Percentiles rank a stretch among this genome's conserved stretches.
These are phyloP conservation scores for Aspergillus sp. DNA, from an alignment of 2,329 filamentous ascomycete genomes.

Conservation along the genomic window DNA sequence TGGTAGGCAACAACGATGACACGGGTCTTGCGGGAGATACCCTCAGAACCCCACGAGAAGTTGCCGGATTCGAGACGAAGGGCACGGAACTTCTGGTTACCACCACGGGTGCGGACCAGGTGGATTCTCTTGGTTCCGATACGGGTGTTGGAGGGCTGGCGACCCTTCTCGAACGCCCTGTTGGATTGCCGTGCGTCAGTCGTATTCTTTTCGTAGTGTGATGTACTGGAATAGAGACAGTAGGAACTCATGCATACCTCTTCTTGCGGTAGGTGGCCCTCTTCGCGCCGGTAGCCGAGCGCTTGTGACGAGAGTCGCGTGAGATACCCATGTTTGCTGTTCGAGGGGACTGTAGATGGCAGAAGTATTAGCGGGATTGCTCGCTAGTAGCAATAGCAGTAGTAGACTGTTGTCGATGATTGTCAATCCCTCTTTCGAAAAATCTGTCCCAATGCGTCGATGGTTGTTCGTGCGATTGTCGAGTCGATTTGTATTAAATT, in stretches of 20 bases:
- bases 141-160: slow-evolving; percentile 99
- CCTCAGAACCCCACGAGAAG: slow-evolving; percentile 99
- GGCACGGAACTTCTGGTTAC: slow-evolving; percentile 99
- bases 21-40: slow-evolving; percentile 97
- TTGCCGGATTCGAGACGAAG: slow-evolving; percentile 98
- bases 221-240: neutral
- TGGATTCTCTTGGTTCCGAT: slow-evolving; percentile 97
- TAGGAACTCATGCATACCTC: slow-evolving; percentile 57
- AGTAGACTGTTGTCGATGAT: slow-evolving; percentile 2
- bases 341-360: slow-evolving; percentile 49
- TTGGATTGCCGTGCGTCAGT: slow-evolving; percentile 62
- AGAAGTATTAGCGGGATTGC: slow-evolving; percentile 7
- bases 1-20: slow-evolving; percentile 98
- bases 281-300: slow-evolving; percentile 98
- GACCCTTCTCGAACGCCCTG: slow-evolving; percentile 99
- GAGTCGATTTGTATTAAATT: neutral
- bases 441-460: neutral
- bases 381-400: neutral
- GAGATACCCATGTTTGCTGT: slow-evolving; percentile 98
- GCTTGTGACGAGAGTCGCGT: slow-evolving; percentile 99
- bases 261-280: slow-evolving; percentile 79
- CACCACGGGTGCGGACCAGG: slow-evolving; percentile 94
- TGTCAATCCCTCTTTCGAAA: neutral
- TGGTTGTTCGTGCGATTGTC: neutral
- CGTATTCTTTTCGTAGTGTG: neutral